A percentile compares a stretch with the other conserved stretches of the same genome.
Conservation (phyloP, 1,139 yeast genomes). For the Geotrichum australiense region DNA sequence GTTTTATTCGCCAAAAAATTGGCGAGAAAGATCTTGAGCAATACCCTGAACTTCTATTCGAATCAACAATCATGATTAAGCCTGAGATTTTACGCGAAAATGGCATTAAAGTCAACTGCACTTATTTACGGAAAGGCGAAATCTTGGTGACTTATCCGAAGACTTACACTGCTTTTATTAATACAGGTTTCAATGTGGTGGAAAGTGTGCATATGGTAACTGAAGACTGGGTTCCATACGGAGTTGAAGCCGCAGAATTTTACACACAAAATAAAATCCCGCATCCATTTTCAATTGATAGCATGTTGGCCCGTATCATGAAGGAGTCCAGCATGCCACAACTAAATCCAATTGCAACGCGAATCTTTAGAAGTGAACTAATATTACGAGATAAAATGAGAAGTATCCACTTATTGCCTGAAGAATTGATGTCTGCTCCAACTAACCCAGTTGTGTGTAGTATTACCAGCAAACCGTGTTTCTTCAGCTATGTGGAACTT, state of each 20-base stretch:
- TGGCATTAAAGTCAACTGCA: conserved; percentile 54
- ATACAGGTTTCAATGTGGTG: conserved; percentile 71
- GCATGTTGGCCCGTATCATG: conserved; percentile 13
- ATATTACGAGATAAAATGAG: background rate
- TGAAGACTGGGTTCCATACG: conserved; percentile 46
- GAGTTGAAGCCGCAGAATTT: conserved; percentile 27
- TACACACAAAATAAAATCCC: conserved; percentile 26
- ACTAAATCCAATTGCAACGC: background rate
- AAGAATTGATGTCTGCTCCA: background rate
- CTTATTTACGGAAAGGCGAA: conserved; percentile 75
- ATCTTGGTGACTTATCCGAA: conserved; percentile 72
- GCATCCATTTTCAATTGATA: conserved; percentile 36
- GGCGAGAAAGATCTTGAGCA: conserved; percentile 70
- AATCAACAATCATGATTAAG: conserved; percentile 64
- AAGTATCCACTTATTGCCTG: no score
- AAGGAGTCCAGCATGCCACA: background rate
- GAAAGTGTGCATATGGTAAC: conserved; percentile 76
- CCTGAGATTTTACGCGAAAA: conserved; percentile 50
- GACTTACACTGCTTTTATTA: conserved; percentile 75
- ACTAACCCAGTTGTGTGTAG: background rate
- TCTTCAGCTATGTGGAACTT: conserved; percentile 1
- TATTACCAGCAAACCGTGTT: background rate
- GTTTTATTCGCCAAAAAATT: conserved; percentile 16
- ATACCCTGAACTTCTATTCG: conserved; percentile 79
- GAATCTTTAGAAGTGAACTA: background rate